Evolutionary conservation across 1,139 yeast genomes (phyloP), one percentile per base, ranked within the genome.

Genomic region (Lodderomyces beijingensis): DNA sequence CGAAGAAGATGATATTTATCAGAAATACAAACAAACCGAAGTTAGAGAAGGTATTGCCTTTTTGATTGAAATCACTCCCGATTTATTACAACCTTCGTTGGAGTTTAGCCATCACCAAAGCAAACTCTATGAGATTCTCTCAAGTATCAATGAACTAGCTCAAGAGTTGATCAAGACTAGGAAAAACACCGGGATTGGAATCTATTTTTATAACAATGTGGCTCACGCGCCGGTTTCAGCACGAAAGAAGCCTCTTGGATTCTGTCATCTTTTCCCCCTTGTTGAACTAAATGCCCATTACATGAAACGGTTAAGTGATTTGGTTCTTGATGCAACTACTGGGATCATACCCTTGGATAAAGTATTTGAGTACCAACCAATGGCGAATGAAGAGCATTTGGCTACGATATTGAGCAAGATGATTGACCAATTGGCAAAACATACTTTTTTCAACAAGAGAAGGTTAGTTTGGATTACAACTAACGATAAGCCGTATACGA

Each of bases 161-260:
- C 61, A 75, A 4, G 79, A 75, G 28, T 57, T 80, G 38, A 70
- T 78, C 1, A 75, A 78, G 26, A 67, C 80, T 0, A 53, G 73
- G 36, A 82, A 84, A 2, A 65, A 65, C 37, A 76, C 87, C 0
- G 88, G 87, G 0, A 59, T 81, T 22, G 89, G 88, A 0, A 68
- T 82, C 30, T 80, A 76, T 46, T 51, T 82, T 16, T 77, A 75
- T 54, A 75, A 79, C 45, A 64, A 78, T 41, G 53, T 44, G 32
- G 40, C 47, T 40, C 37, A 57, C 4, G 5, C 34, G 10, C 30
- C 34, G 2, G 27, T 44, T 15, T 33, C 31, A 18, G 27, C 36
- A 14, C 28, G 40, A 34, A 31, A 30, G 15, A 23, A 26, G 5
- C 34, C 35, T 4, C 24, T 51, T 0, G 62, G 61, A 2, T 47